Evolutionary conservation across 306 rosid genomes (phyloP), one percentile per base, ranked within the genome.

Genomic region (Quercus rubra): DNA sequence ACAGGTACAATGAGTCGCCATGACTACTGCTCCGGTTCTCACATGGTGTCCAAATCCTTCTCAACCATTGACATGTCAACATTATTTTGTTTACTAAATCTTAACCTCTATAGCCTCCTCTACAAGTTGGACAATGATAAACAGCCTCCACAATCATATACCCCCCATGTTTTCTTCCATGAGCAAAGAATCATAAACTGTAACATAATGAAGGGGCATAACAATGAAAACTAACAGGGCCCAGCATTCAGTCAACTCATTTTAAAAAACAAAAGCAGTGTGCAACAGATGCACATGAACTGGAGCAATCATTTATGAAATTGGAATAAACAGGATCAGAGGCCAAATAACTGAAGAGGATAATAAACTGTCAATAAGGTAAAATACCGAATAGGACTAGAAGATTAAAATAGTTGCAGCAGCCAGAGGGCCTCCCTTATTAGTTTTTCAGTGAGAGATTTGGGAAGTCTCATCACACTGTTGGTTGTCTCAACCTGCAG

Each of bases 391-490:
- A 33, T 73, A 67, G 54, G 35, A 55, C 59, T 23, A 51, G 52
- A 52, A 59, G 83, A 74, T 56, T 49, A 33, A 28, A 35, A 27
- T 21, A 17, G 68, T 15, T 52, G 41, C 72, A 14, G 78, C 72
- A 74, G 61, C 91, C 84, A 87, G 62, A 92, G 58, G 57, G 86
- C 93, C 67, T 88, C 97, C 84, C 79, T 83, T 27, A 95, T 59
- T 54, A 94, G 99, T 76, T 80, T 90, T 85, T 87, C 90, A 10
- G 99, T 90, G 68, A 91, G 82, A 61, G 83, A 82, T 87, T 88
- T 90, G 23, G 97, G 99, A 71, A 95, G 97, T 82, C 98, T 97
- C 98, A 95, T 93, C 87, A 95, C 97, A 25, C 98, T 95, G 83
- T 93, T 98, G 0, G 89, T 90, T 77, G 98, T 91, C 74, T 94